A percentile compares a stretch with the other conserved stretches of the same genome.
Evolutionary conservation across 1,139 yeast genomes (phyloP).

Genomic region (Debaryomyces psychrophilus): DNA sequence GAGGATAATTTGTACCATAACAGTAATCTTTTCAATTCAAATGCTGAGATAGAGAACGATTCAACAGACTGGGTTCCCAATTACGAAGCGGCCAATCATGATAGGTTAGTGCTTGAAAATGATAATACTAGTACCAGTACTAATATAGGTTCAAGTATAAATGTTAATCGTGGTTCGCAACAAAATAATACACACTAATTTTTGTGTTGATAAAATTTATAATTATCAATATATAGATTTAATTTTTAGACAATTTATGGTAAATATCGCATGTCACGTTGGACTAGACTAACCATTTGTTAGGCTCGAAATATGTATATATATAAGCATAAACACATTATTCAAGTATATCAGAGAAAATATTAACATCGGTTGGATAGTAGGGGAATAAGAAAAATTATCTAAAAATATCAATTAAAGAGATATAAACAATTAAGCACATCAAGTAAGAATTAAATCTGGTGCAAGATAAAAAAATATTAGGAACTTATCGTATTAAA

Average conservation of each 20-base stretch:
- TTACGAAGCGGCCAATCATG: constrained; percentile 36
- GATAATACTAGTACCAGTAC: constrained; percentile 5
- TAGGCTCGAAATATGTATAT: not conserved
- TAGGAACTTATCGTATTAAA: not conserved
- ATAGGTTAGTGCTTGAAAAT: constrained; percentile 22
- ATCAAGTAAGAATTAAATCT: constrained; percentile 1
- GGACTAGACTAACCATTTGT: no score
- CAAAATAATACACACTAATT: not conserved
- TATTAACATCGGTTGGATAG: constrained; percentile 3
- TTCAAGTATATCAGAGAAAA: not conserved
- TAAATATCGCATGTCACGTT: no score
- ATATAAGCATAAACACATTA: not conserved
- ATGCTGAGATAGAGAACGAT: constrained; percentile 27
- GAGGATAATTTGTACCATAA: constrained; percentile 13
- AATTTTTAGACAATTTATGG: not conserved
- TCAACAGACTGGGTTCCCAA: constrained; percentile 42
- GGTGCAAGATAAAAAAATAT: not conserved
- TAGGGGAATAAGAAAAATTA: not conserved
- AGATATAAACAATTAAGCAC: not conserved
- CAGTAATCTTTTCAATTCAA: constrained; percentile 16
- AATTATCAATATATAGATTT: not conserved
- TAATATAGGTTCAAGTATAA: constrained; percentile 1
- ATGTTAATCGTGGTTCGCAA: not conserved
- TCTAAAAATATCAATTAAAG: constrained; percentile 1
- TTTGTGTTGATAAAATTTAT: not conserved